Percentiles rank a stretch among this genome's conserved stretches.
Conservation (phyloP, 805 yeast species). For the Kregervanrija fluxuum region DNA sequence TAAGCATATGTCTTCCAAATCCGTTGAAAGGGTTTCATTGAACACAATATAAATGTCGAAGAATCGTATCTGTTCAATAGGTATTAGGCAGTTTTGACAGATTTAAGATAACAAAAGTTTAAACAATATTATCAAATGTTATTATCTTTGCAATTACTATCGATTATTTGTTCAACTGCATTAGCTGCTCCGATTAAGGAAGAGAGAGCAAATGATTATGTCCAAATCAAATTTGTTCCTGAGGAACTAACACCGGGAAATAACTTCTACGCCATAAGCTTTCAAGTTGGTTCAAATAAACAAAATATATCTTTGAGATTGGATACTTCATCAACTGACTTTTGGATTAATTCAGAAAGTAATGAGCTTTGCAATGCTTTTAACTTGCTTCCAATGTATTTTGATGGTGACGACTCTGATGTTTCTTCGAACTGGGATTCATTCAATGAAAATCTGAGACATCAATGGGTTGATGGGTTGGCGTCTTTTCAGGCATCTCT, state of each 20-base stretch:
- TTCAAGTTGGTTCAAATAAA: constrained; percentile 45
- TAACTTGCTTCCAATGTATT: constrained; percentile 3
- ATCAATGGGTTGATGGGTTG: constrained; percentile 1
- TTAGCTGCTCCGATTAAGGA: too few relatives aligned
- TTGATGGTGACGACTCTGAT: not conserved
- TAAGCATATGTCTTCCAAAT: too few relatives aligned
- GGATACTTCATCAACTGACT: constrained; percentile 63
- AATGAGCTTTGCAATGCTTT: constrained; percentile 12
- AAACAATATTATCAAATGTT: too few relatives aligned
- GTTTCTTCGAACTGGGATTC: constrained; percentile 2
- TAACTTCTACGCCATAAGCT: constrained; percentile 29
- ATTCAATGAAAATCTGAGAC: constrained; percentile 1
- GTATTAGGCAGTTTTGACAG: too few relatives aligned
- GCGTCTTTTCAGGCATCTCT: constrained; percentile 2
- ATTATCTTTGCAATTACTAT: too few relatives aligned
- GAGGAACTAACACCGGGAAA: not conserved
- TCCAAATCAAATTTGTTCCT: not conserved
- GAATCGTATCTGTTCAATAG: too few relatives aligned
- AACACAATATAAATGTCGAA: too few relatives aligned
- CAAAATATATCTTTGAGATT: constrained; percentile 44
- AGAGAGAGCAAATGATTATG: too few relatives aligned
- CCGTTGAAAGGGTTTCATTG: too few relatives aligned
- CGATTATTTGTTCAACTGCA: too few relatives aligned
- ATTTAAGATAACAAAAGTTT: too few relatives aligned
- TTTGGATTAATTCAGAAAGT: constrained; percentile 42